Evolutionary conservation across 2,329 filamentous ascomycete genomes (phyloP), one percentile per base, ranked within the genome.

Genomic region (Xylaria sp.): DNA sequence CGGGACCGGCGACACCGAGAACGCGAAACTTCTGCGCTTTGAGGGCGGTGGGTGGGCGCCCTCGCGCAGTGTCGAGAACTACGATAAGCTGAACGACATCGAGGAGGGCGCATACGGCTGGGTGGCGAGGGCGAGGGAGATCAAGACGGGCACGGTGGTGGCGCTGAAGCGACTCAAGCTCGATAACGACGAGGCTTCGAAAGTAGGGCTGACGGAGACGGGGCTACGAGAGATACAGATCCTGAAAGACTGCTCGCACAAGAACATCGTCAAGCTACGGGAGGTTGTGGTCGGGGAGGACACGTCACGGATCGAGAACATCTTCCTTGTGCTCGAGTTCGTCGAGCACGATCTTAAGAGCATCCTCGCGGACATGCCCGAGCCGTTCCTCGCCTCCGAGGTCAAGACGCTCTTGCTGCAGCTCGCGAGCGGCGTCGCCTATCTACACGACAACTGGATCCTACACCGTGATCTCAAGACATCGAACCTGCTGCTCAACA

Each of bases 61-160:
- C 66, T 92, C 91, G 77, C 87, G 92, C 69, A 92, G 92, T 78
- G 91, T 97, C 31, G 92, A 95, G 77, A 91, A 93, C 77, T 99
- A 94, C 82, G 93, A 98, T 76, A 92, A 93, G 74, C 85, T 99
- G 66, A 99, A 99, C 80, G 92, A 96, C 79, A 99, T 99, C 76
- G 96, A 98, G 81, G 96, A 99, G 83, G 96, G 96, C 44, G 94
- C 94, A 9, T 99, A 99, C 81, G 96, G 96, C 55, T 95, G 91
- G 88, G 96, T 99, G 4, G 94, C 94, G 64, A 88, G 96, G 67
- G 96, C 94, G 13, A 90, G 87, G 70, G 91, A 97, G 75, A 84
- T 87, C 39, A 83, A 85, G 3, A 95, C 92, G 0, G 92, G 92
- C 41, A 88, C 91, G 66, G 87, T 99, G 7, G 94, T 98, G 23